phyloP scores from a whole-genome alignment of 1,139 yeast species.

The Scheffersomyces lignicola region DNA sequence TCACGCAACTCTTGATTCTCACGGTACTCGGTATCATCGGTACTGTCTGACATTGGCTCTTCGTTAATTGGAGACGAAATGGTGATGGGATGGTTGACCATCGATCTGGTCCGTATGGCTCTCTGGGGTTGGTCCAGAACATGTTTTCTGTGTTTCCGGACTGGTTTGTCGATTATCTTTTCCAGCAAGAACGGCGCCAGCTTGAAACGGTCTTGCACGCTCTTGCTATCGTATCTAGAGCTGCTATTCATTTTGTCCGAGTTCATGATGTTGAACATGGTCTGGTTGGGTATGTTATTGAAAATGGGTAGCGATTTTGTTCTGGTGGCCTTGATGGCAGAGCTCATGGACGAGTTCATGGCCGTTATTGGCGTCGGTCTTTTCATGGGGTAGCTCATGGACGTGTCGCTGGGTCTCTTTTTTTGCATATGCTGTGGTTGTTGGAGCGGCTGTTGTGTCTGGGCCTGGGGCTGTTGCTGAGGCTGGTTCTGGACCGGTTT shows the following conservation, averaged over 20 bases:
- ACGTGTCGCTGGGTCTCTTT: constrained; percentile 11
- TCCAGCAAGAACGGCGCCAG: constrained; percentile 50
- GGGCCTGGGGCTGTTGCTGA: constrained; percentile 9
- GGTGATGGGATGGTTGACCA: constrained; percentile 34
- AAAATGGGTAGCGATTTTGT: constrained; percentile 64
- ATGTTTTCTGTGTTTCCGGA: constrained; percentile 16
- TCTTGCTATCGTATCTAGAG: constrained; percentile 41
- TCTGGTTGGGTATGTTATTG: constrained; percentile 35
- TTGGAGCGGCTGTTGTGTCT: constrained; percentile 8
- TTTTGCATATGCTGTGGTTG: constrained; percentile 2
- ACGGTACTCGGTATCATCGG: constrained; percentile 37
- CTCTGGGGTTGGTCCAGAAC: constrained; percentile 30
- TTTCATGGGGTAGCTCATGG: constrained; percentile 9
- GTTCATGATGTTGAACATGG: constrained; percentile 41
- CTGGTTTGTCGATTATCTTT: constrained; percentile 38
- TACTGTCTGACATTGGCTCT: constrained; percentile 31
- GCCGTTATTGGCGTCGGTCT: constrained; percentile 10
- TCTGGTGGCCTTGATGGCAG: constrained; percentile 56
- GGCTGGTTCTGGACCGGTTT: constrained; percentile 11
- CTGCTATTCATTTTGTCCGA: constrained; percentile 44
- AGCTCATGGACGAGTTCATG: constrained; percentile 16
- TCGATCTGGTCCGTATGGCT: constrained; percentile 47
- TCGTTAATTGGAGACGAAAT: constrained; percentile 45
- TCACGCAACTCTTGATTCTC: constrained; percentile 18
- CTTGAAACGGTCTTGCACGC: constrained; percentile 47